phyloP scores from a whole-genome alignment of 345 rosid species.

The Euphorbia lathyris region DNA sequence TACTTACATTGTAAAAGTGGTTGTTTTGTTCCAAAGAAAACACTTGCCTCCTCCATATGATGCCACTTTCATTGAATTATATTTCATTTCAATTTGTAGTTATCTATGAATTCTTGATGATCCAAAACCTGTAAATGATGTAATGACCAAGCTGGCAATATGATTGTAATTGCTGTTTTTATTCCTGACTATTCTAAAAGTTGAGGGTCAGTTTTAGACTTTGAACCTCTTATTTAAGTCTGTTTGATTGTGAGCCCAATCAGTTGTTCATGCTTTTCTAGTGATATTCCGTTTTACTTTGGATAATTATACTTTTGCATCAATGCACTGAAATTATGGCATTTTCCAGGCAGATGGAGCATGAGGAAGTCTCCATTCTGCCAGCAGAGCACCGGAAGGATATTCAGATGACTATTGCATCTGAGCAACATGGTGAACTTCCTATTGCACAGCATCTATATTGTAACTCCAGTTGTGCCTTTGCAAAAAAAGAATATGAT shows the following conservation, averaged over 20 bases:
- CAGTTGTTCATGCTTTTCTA: background rate
- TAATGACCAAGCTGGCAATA: background rate
- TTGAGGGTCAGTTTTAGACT: conserved; percentile 6
- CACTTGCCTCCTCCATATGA: background rate
- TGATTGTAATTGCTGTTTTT: background rate
- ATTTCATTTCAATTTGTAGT: background rate
- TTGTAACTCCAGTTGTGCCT: conserved; percentile 39
- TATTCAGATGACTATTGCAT: conserved; percentile 36
- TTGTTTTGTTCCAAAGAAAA: background rate
- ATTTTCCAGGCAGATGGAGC: conserved; percentile 46
- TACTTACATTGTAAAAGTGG: background rate
- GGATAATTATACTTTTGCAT: background rate
- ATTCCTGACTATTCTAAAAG: background rate
- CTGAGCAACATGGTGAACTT: conserved; percentile 27
- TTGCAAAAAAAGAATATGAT: conserved; percentile 43
- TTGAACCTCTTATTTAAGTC: background rate
- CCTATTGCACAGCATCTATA: conserved; percentile 20
- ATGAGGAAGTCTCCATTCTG: conserved; percentile 37
- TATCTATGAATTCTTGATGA: background rate
- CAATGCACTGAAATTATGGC: background rate
- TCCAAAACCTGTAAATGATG: background rate
- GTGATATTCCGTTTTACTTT: background rate
- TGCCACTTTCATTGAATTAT: background rate
- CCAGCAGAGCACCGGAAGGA: conserved; percentile 30
- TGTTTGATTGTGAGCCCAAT: conserved; percentile 5